Evolutionary conservation across 305 asterid species (phyloP).

Genomic region (Rubia peregrina): DNA sequence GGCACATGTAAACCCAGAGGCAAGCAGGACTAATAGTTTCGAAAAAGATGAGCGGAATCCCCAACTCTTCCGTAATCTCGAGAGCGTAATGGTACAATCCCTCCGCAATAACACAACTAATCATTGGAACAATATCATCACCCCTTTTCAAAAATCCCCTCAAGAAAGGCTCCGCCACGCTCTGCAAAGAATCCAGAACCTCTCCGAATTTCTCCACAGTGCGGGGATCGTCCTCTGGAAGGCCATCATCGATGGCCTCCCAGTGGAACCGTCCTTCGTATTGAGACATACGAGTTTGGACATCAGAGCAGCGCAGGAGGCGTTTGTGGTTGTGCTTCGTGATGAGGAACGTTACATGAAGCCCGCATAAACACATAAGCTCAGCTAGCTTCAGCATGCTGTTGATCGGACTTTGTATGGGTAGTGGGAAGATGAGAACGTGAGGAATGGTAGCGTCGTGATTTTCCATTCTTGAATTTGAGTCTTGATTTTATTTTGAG

Average conservation of each 20-base stretch:
- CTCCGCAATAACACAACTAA: constrained; percentile 33
- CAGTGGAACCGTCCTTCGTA: constrained; percentile 39
- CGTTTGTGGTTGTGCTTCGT: constrained; percentile 43
- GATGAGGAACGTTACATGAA: constrained; percentile 48
- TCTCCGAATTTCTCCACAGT: constrained; percentile 37
- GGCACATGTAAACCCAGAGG: constrained; percentile 25
- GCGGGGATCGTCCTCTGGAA: constrained; percentile 64
- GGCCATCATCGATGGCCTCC: constrained; percentile 52
- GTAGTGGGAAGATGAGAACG: constrained; percentile 59
- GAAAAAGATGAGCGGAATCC: constrained; percentile 24
- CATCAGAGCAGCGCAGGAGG: constrained; percentile 41
- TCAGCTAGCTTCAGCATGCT: constrained; percentile 63
- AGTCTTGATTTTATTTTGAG: no score
- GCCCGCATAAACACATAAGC: constrained; percentile 43
- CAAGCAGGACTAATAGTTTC: constrained; percentile 23
- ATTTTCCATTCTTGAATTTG: constrained; percentile 9
- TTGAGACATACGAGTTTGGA: constrained; percentile 32
- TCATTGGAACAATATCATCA: neutral
- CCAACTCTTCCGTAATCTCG: constrained; percentile 28
- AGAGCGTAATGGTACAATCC: constrained; percentile 22
- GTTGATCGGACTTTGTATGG: constrained; percentile 53
- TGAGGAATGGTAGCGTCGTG: constrained; percentile 27
- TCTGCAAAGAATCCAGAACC: constrained; percentile 23
- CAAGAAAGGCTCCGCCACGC: constrained; percentile 18
- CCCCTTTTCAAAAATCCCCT: constrained; percentile 15